Evolutionary conservation across 768 basidiomycete species (phyloP), one percentile per base, ranked within the genome.

Genomic region (Phlegmacium glaucopus): DNA sequence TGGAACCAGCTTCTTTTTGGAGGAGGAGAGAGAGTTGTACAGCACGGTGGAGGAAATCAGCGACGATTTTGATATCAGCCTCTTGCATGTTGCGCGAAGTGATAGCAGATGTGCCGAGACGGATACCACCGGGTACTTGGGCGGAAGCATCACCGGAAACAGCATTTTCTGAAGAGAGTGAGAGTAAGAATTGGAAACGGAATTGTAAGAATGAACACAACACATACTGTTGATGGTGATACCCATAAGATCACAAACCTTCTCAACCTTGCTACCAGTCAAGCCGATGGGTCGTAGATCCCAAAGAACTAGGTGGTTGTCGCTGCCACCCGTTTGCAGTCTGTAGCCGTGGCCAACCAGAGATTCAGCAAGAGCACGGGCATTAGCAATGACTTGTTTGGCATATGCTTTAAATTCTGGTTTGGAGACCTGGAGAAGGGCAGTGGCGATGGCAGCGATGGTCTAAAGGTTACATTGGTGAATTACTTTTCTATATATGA

Each of bases 201-300:
- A 18, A 49, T 45, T 11, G n/a, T 18, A 3, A 26, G 40, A 25
- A 28, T n/a, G 17, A 69, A 44, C 6, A 48, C 4, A 45, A 17
- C 1, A 58, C 87, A 58, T 56, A 91, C 90, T 93, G 75, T 94
- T 93, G 71, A 97, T 92, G 27, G 94, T 97, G 65, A 98, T 96
- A 49, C 92, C 92, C 67, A 92, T 83, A 42, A 96, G 77, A 65
- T 98, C 95, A 68, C 96, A 96, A 57, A 99, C 82, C 77, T 96
- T 97, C 78, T 97, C 95, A 48, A 99, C 84, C 72, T 98, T 98
- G 76, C 86, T 90, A 42, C 96, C 96, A n/a, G 96, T 97, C 63
- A 98, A 73, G 41, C 91, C 89, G 53, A 96, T 77, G 26, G 96
- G 96, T 29, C 96, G 83, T 51, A 97, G 80, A 62, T 98, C 96